These are phyloP conservation scores for Coemansia sp. DNA, from an alignment of 192 early-diverging fungal species.

Conservation along the genomic window DNA sequence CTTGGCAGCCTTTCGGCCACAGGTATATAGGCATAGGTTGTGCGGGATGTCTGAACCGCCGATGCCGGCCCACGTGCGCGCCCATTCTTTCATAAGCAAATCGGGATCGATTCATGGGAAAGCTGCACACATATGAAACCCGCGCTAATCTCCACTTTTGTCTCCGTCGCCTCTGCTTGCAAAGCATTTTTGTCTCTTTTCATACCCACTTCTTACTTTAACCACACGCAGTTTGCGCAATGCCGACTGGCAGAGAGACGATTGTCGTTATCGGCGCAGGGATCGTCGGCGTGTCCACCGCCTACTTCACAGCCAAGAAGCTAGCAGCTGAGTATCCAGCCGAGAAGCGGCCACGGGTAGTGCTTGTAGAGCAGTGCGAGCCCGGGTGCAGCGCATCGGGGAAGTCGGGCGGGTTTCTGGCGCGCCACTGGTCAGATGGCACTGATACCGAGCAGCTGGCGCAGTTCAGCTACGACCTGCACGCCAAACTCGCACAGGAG, in stretches of 20 bases:
- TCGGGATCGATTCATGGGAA: too few species aligned
- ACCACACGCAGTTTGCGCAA: too few species aligned
- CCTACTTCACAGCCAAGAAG: constrained; percentile 40
- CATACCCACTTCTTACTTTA: too few species aligned
- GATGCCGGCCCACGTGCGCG: too few species aligned
- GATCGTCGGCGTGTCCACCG: constrained; percentile 41
- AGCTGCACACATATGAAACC: too few species aligned
- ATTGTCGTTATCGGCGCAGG: constrained; percentile 46
- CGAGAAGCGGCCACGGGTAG: constrained; percentile 29
- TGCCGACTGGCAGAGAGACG: constrained; percentile 24
- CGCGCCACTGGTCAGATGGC: constrained; percentile 49
- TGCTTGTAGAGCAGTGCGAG: constrained; percentile 47
- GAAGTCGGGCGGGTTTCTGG: constrained; percentile 49
- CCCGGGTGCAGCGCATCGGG: constrained; percentile 47
- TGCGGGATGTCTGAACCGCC: too few species aligned
- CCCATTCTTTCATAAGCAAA: too few species aligned
- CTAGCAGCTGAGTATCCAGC: constrained; percentile 15
- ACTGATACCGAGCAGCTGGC: constrained; percentile 52
- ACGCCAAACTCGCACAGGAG: constrained; percentile 39
- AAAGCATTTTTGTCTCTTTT: too few species aligned
- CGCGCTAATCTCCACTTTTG: too few species aligned
- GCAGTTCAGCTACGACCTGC: constrained; percentile 48
- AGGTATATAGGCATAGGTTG: too few species aligned
- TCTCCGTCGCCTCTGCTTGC: too few species aligned
- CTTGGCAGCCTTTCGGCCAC: too few species aligned